phyloP scores from a whole-genome alignment of 2,329 filamentous ascomycete genomes.

The Hypoxylon sp. region DNA sequence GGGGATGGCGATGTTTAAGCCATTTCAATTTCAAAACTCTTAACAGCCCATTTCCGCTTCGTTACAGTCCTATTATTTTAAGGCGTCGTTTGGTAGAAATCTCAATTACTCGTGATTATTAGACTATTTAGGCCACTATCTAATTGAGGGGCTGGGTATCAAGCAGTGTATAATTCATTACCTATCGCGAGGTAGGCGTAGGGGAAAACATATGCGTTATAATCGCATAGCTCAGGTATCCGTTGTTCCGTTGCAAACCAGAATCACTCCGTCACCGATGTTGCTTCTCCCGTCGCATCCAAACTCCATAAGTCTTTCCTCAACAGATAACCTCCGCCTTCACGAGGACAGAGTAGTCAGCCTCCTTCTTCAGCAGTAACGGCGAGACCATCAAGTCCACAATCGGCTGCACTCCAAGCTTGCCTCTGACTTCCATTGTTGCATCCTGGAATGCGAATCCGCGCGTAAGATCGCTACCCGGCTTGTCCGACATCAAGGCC shows the following conservation, averaged over 20 bases:
- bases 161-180: conserved; percentile 2
- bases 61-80: not conserved
- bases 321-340: conserved; percentile 53
- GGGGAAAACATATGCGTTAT: conserved; percentile 6
- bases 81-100: not conserved
- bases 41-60: not conserved
- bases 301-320: conserved; percentile 3
- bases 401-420: conserved; percentile 34
- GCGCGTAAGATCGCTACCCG: conserved; percentile 45
- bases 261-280: not conserved
- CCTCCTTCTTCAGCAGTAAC: conserved; percentile 49
- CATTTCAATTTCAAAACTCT: conserved; percentile 4
- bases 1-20: too few relatives aligned
- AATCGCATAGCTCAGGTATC: conserved; percentile 9
- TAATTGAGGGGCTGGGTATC: conserved; percentile 27
- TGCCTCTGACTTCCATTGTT: conserved; percentile 48
- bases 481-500: conserved; percentile 49
- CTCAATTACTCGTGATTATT: conserved; percentile 13
- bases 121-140: not conserved
- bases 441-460: conserved; percentile 45
- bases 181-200: conserved; percentile 8
- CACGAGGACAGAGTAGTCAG: conserved; percentile 46
- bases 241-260: conserved; percentile 6
- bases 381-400: conserved; percentile 54
- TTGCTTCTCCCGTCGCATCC: not conserved